These are phyloP conservation scores for Fusarium globosum DNA, from an alignment of 2,329 filamentous ascomycete genomes.

Conservation along the genomic window DNA sequence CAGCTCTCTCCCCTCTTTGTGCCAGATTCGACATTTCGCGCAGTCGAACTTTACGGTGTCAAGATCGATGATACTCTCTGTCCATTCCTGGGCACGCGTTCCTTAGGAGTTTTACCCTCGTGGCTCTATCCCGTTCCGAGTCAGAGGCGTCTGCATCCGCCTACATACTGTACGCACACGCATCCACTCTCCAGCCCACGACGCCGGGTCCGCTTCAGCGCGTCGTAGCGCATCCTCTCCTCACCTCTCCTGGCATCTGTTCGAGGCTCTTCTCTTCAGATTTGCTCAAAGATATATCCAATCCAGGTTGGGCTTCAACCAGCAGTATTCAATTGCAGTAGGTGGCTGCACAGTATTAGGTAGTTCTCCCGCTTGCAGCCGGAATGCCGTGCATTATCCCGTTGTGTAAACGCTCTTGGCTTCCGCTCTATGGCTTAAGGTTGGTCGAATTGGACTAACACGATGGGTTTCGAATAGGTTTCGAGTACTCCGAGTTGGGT, in stretches of 20 bases:
- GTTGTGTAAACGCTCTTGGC: constrained; percentile 21
- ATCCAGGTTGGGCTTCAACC: constrained; percentile 6
- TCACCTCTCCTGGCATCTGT: constrained; percentile 31
- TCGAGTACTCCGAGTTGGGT: constrained; percentile 16
- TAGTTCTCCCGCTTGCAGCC: constrained; percentile 10
- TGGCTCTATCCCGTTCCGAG: neutral
- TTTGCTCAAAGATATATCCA: constrained; percentile 16
- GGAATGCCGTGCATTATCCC: neutral
- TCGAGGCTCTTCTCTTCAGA: constrained; percentile 25
- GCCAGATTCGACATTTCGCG: constrained; percentile 33
- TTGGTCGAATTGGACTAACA: constrained; percentile 22
- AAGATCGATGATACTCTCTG: constrained; percentile 27
- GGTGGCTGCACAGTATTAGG: constrained; percentile 7
- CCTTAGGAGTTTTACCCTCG: neutral
- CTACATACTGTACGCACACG: neutral
- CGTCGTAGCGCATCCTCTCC: constrained; percentile 25
- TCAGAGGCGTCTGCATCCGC: neutral
- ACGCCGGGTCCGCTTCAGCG: constrained; percentile 17
- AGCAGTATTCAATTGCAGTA: constrained; percentile 9
- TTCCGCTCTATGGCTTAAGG: constrained; percentile 6
- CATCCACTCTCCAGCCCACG: constrained; percentile 26
- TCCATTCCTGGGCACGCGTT: constrained; percentile 28
- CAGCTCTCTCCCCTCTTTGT: constrained; percentile 34
- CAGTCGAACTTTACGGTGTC: constrained; percentile 16
- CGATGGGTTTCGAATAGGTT: constrained; percentile 30